Percentiles rank a stretch among this genome's conserved stretches.
Evolutionary conservation across 768 basidiomycete species (phyloP).

Genomic region (Pulveroboletus sp.): DNA sequence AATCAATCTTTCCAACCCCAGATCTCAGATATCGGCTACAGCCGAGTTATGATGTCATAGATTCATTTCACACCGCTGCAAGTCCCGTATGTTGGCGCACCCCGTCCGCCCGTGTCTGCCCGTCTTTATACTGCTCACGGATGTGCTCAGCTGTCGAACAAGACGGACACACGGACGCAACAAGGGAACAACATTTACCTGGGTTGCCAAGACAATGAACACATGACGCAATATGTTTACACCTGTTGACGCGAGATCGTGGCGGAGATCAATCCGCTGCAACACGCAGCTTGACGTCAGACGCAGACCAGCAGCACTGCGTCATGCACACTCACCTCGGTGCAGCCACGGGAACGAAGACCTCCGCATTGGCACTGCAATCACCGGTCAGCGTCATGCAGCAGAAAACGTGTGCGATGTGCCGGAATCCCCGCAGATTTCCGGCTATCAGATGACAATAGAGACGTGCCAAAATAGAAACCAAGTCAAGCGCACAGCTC

Average conservation of each 20-base stretch:
- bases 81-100: background rate
- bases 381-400: constrained; percentile 14
- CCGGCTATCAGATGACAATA: constrained; percentile 13
- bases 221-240: constrained; percentile 29
- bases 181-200: constrained; percentile 1
- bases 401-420: constrained; percentile 8
- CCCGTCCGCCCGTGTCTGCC: background rate
- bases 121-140: background rate
- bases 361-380: constrained; percentile 71
- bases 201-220: constrained; percentile 33
- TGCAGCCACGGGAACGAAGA: constrained; percentile 83
- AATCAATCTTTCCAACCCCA: constrained; percentile 27
- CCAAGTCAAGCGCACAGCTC: background rate
- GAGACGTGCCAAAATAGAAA: background rate
- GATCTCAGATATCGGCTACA: constrained; percentile 33
- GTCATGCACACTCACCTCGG: constrained; percentile 61
- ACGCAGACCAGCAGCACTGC: constrained; percentile 12
- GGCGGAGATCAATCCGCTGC: constrained; percentile 60
- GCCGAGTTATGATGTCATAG: constrained; percentile 32
- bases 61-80: constrained; percentile 12
- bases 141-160: too few relatives aligned
- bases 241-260: constrained; percentile 48
- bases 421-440: constrained; percentile 10
- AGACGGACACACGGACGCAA: background rate
- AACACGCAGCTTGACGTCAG: constrained; percentile 29